Evolutionary conservation across 2,329 filamentous ascomycete species (phyloP), one percentile per base, ranked within the genome.

Genomic region (Botrytis cinerea): DNA sequence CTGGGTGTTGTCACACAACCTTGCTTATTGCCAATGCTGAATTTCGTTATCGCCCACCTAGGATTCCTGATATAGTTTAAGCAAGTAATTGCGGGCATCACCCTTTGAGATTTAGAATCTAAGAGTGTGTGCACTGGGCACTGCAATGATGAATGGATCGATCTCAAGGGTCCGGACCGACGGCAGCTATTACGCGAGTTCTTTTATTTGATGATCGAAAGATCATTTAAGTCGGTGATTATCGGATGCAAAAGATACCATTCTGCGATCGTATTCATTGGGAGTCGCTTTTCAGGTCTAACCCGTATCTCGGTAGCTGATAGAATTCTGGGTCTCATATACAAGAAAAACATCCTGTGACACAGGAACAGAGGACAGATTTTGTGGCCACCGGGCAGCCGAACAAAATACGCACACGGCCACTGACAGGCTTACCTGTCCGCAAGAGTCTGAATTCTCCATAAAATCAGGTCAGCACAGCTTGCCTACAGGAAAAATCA

Each of bases 1-100:
- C 70, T 72, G 61, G 32, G 38, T 67, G 48, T 35, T 72, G 70
- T 67, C 28, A 67, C 46, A 67, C 60, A 67, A 54, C 61, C 48
- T 72, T 72, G 70, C 66, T 28, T 32, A 35, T 59, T 25, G 22
- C 22, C 35, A 16, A 59, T 45, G 28, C 46, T 46, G 18, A 32
- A 61, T 18, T 10, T 70, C 7, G 16, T 63, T 72, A 54, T 59
- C 48, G 46, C n/a, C 45, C 46, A 22, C 38, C 16, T 46, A n/a
- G 43, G 25, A 18, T 35, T n/a, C 18, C 28, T 32, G 40, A 46
- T 43, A 46, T 62, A 45, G 38, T n/a, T 43, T 14, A 70, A 59
- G n/a, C 38, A 43, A 35, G 25, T 18, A 48, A 46, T 35, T 32
- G 60, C 60, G 60, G 60, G 25, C 60, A 62, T 40, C 6, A 28